These are phyloP conservation scores for Pilobolus umbonatus DNA, from an alignment of 192 early-diverging fungal species.

Conservation along the genomic window DNA sequence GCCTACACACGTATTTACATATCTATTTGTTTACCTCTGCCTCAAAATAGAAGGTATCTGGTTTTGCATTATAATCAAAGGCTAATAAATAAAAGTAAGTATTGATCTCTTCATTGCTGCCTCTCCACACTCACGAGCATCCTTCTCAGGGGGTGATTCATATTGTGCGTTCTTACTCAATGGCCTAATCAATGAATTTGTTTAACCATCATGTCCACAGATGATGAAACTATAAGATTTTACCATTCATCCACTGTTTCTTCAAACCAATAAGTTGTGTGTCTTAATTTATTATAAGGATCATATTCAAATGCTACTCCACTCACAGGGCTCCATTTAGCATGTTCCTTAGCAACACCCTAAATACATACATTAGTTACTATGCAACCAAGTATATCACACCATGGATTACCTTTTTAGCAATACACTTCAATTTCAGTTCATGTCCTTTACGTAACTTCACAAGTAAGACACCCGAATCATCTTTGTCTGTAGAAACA, in stretches of 20 bases:
- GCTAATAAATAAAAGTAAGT: conserved; percentile 23
- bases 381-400: not conserved
- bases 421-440: conserved; percentile 83
- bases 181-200: conserved; percentile 32
- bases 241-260: conserved; percentile 85
- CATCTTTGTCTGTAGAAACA: conserved; percentile 40
- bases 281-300: conserved; percentile 88
- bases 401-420: conserved; percentile 64
- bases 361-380: conserved; percentile 6
- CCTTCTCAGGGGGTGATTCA: conserved; percentile 47
- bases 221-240: conserved; percentile 14
- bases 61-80: conserved; percentile 80
- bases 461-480: conserved; percentile 75
- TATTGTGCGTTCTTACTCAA: conserved; percentile 59
- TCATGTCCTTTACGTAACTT: conserved; percentile 93
- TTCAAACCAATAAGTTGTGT: conserved; percentile 93
- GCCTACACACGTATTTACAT: too few species aligned
- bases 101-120: not conserved
- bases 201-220: not conserved
- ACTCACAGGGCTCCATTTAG: conserved; percentile 92
- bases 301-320: conserved; percentile 95
- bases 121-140: conserved; percentile 37
- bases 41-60: conserved; percentile 71
- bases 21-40: conserved; percentile 48
- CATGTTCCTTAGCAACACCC: conserved; percentile 95